Evolutionary conservation across 805 yeast species (phyloP).

Genomic region (Metschnikowia sp.): DNA sequence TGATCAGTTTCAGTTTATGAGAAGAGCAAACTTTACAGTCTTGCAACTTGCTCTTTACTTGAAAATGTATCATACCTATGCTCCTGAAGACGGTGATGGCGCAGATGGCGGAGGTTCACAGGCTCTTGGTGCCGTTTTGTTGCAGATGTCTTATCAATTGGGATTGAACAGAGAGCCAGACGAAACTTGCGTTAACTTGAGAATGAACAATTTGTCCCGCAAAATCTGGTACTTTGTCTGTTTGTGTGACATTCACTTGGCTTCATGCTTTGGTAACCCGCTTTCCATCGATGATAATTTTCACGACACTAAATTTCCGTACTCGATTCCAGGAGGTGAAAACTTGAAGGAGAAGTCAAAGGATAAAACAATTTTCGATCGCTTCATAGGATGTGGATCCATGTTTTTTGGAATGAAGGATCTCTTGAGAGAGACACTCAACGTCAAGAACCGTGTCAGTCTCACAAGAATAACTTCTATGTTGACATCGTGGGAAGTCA

Average conservation of each 20-base stretch:
- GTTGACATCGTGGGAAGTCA: constrained; percentile 10
- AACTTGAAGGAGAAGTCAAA: constrained; percentile 11
- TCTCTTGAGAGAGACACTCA: constrained; percentile 8
- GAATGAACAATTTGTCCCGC: constrained; percentile 20
- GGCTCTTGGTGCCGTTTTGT: constrained; percentile 22
- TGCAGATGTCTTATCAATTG: constrained; percentile 65
- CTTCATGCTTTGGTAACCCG: constrained; percentile 17
- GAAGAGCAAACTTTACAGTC: constrained; percentile 31
- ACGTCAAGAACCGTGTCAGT: constrained; percentile 7
- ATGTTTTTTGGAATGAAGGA: constrained; percentile 5
- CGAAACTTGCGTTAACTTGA: constrained; percentile 17
- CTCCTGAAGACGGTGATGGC: constrained; percentile 42
- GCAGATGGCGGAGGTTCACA: constrained; percentile 39
- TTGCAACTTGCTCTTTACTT: constrained; percentile 30
- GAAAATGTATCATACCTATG: constrained; percentile 30
- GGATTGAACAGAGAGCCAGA: constrained; percentile 71
- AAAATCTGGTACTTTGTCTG: constrained; percentile 24
- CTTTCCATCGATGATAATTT: constrained; percentile 7
- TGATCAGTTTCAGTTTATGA: constrained; percentile 49
- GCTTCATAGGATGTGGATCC: constrained; percentile 7
- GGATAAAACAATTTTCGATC: constrained; percentile 12
- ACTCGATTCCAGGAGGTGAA: constrained; percentile 16
- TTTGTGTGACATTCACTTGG: constrained; percentile 11
- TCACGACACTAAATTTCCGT: constrained; percentile 15
- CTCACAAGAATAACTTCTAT: constrained; percentile 11